phyloP scores from a whole-genome alignment of 306 rosid species.

The Castanea sativa region DNA sequence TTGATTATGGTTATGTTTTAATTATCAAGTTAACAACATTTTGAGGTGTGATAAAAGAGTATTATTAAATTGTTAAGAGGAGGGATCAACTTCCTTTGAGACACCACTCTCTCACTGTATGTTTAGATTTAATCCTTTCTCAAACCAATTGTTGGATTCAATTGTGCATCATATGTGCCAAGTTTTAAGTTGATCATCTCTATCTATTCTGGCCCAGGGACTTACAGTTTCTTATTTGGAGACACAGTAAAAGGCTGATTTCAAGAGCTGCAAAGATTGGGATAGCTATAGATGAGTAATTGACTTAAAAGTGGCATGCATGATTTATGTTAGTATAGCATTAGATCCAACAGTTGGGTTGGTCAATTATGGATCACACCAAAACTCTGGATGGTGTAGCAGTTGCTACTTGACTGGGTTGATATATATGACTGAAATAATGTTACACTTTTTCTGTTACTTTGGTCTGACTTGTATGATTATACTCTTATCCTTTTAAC shows the following conservation, averaged over 20 bases:
- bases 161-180: background rate
- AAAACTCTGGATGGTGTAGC: background rate
- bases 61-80: background rate
- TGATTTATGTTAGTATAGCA: conserved; percentile 7
- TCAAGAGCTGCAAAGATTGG: background rate
- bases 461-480: conserved; percentile 13
- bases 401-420: background rate
- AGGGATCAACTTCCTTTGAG: background rate
- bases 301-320: conserved; percentile 4
- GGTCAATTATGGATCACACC: conserved; percentile 12
- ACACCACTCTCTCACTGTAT: background rate
- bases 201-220: conserved; percentile 6
- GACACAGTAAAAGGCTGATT: background rate
- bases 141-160: conserved; percentile 9
- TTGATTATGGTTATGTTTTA: background rate
- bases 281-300: conserved; percentile 14
- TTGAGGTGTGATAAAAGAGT: background rate
- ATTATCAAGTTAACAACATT: background rate
- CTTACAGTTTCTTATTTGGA: background rate
- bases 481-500: background rate
- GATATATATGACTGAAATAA: background rate
- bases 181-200: conserved; percentile 13
- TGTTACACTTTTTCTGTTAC: background rate
- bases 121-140: background rate
- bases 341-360: conserved; percentile 11